Evolutionary conservation across 306 rosid genomes (phyloP).

Genomic region (Cucurbita moschata): DNA sequence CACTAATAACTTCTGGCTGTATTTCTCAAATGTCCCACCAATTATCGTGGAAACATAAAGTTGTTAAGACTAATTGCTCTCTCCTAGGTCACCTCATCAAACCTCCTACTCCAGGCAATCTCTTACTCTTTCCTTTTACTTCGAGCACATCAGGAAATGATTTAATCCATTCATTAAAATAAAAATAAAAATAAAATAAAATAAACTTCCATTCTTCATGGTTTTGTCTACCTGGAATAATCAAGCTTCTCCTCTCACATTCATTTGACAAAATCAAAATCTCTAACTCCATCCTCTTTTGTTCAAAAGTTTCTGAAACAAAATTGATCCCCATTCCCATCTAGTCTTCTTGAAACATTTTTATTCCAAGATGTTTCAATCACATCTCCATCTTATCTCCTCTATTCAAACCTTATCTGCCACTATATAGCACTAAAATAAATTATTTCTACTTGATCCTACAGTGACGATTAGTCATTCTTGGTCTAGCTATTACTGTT

Average conservation of each 20-base stretch:
- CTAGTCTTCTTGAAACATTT: not conserved
- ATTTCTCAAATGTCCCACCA: not conserved
- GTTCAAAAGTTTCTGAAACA: not conserved
- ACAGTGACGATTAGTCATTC: not conserved
- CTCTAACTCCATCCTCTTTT: not conserved
- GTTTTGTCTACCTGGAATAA: not conserved
- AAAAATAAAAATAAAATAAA: no score
- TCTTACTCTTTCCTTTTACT: not conserved
- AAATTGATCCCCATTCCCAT: not conserved
- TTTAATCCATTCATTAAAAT: not conserved
- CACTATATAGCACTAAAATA: not conserved
- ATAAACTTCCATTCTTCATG: not conserved
- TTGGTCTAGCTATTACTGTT: not conserved
- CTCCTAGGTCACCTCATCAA: not conserved
- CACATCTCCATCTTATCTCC: not conserved
- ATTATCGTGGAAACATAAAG: not conserved
- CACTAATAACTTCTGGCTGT: not conserved
- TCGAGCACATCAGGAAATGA: not conserved
- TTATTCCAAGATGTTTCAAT: not conserved
- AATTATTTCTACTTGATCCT: not conserved
- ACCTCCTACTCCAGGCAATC: not conserved
- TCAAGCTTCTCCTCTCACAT: not conserved
- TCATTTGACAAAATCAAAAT: not conserved
- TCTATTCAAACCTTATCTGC: not conserved
- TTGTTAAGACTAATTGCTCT: not conserved